Percentiles rank a stretch among this genome's conserved stretches.
Conservation (phyloP, 2,329 filamentous ascomycete species). For the Drechslerella dactyloides region DNA sequence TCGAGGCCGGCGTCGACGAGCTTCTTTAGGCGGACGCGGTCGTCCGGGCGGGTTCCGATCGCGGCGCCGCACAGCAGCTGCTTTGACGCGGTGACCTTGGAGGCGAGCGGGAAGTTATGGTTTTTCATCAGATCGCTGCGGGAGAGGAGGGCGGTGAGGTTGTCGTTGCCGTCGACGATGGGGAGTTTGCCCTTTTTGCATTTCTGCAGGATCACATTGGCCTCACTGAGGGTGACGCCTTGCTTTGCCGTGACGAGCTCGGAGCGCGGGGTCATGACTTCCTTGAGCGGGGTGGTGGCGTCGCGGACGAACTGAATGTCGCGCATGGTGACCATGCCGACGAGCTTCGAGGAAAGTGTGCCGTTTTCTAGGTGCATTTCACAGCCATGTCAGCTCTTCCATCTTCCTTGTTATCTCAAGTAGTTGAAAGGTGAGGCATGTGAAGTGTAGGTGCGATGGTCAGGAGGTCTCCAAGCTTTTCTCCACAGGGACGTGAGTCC, state of each 20-base stretch:
- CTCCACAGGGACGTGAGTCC: constrained; percentile 87
- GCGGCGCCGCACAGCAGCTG: constrained; percentile 95
- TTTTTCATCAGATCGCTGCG: constrained; percentile 98
- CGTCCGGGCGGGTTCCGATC: constrained; percentile 91
- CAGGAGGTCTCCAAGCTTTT: constrained; percentile 56
- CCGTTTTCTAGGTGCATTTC: constrained; percentile 72
- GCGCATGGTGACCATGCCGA: constrained; percentile 96
- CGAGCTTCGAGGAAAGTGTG: constrained; percentile 89
- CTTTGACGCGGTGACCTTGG: constrained; percentile 95
- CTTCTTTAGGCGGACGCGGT: constrained; percentile 83
- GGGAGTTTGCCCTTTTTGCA: constrained; percentile 99
- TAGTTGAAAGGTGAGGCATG: constrained; percentile 51
- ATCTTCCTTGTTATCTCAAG: constrained; percentile 7
- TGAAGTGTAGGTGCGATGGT: constrained; percentile 55
- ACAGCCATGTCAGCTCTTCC: constrained; percentile 23
- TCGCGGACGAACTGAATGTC: constrained; percentile 96
- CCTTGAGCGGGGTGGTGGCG: constrained; percentile 73
- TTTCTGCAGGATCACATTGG: constrained; percentile 88
- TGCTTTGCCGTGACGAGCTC: constrained; percentile 86
- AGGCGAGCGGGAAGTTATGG: constrained; percentile 92
- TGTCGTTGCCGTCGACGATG: constrained; percentile 81
- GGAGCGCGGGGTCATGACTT: constrained; percentile 81
- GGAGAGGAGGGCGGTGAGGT: constrained; percentile 89
- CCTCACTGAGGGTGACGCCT: constrained; percentile 83
- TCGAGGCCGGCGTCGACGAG: constrained; percentile 94